Base-by-base conservation (phyloP, 306 rosid species). In the Ochetophila trinervis region DNA sequence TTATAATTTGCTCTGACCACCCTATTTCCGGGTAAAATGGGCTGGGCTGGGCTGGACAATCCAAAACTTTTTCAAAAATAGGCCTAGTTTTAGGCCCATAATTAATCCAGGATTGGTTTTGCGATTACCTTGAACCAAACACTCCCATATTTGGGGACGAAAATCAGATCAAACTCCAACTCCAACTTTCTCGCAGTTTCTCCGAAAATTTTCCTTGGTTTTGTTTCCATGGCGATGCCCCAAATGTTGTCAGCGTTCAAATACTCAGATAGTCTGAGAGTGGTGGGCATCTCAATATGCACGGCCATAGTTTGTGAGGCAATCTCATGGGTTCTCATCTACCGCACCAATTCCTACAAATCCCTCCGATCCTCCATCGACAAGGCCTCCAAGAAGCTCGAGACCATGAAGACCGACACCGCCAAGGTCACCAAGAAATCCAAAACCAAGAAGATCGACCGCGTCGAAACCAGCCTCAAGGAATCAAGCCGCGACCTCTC, bases 361-460 rank as follows among this genome's bases (percentile, higher is more conserved):
- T 81, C 93, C 72, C 97, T 94, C 54, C 88, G 97, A 35, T 94
- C 96, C 67, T 83, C 97, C 75, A 94, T 94, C 21, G 99, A 94
- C 82, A 94, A 85, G 68, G 97, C 99, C 72, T 72, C 97, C 60
- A 94, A 94, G 82, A 94, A 94, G 83, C 96, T 94, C 59, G 99
- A 93, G 90, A 87, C 94, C 36, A 93, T 93, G 97, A 93, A 93
- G 81, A 83, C 88, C 4, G 97, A 88, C 48, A 65, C 83, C 24
- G 60, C 76, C 48, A 74, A 72, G 68, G 73, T 89, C 73, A 68
- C 79, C 69, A 94, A 88, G 62, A 90, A 90, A 64, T 94, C 99
- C 34, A 94, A 94, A 69, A 86, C 91, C 79, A 93, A 93, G 78
- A 93, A 93, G 87, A 93, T 93, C 65, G 99, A 93, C 42, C 99